A percentile compares a stretch with the other conserved stretches of the same genome.
Evolutionary conservation across 2,329 filamentous ascomycete species (phyloP).

Genomic region (Arachnomyces sp.): DNA sequence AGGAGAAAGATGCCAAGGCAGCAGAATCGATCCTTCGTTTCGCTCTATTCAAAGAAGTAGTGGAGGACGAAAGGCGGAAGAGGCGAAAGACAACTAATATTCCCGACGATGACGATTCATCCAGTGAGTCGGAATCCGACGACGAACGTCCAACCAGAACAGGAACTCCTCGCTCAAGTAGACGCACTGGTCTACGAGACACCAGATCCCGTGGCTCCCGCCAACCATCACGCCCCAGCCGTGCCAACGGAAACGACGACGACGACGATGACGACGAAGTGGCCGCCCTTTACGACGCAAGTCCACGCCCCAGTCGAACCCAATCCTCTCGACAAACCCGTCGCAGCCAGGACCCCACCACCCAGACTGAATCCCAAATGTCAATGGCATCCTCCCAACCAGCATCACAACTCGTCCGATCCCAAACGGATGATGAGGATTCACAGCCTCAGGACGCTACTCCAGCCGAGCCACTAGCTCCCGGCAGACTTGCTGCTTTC

Average conservation of each 20-base stretch:
- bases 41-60: slow-evolving; percentile 92
- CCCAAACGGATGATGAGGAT: slow-evolving; percentile 45
- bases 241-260: too few species aligned
- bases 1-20: slow-evolving; percentile 77
- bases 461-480: slow-evolving; percentile 45
- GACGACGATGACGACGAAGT: slow-evolving; percentile 45
- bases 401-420: slow-evolving; percentile 58
- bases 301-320: slow-evolving; percentile 36
- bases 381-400: slow-evolving; percentile 75
- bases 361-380: slow-evolving; percentile 44
- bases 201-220: slow-evolving; percentile 20
- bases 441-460: slow-evolving; percentile 39
- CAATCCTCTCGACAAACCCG: slow-evolving; percentile 28
- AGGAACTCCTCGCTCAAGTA: slow-evolving; percentile 25
- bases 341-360: slow-evolving; percentile 29
- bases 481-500: slow-evolving; percentile 64
- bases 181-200: slow-evolving; percentile 19
- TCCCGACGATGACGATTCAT: slow-evolving; percentile 54
- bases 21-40: slow-evolving; percentile 88
- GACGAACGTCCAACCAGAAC: slow-evolving; percentile 13
- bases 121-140: slow-evolving; percentile 34
- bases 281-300: slow-evolving; percentile 47
- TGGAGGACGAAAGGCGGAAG: slow-evolving; percentile 69
- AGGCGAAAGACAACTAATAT: slow-evolving; percentile 67
- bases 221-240: slow-evolving; percentile 30